phyloP scores from a whole-genome alignment of 2,329 filamentous ascomycete genomes.

The Fusarium cicatricum region DNA sequence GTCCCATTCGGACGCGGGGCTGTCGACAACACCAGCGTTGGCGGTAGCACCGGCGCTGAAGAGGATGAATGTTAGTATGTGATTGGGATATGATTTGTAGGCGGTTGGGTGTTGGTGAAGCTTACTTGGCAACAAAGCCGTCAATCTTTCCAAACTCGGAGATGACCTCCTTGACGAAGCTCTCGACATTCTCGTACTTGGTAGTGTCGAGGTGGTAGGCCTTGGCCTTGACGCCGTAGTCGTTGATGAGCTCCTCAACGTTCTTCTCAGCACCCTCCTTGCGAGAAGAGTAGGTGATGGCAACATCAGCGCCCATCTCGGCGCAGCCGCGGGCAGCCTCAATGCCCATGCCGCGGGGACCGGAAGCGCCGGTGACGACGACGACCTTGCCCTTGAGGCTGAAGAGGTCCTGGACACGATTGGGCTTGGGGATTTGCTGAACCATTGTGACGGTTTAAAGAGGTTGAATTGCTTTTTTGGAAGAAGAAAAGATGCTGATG shows the following conservation, averaged over 20 bases:
- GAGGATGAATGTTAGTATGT: neutral
- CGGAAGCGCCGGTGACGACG: constrained; percentile 74
- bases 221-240: constrained; percentile 73
- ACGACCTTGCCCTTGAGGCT: constrained; percentile 77
- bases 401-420: constrained; percentile 71
- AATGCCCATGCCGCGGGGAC: constrained; percentile 75
- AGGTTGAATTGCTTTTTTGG: neutral
- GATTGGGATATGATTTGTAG: neutral
- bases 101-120: constrained; percentile 33
- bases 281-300: constrained; percentile 76
- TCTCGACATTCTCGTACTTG: constrained; percentile 60
- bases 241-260: constrained; percentile 68
- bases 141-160: constrained; percentile 78
- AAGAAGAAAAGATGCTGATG: neutral
- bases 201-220: constrained; percentile 68
- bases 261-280: constrained; percentile 74
- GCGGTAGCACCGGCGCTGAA: constrained; percentile 70
- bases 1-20: constrained; percentile 71
- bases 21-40: constrained; percentile 72
- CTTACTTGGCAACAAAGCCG: constrained; percentile 78
- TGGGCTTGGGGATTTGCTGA: constrained; percentile 64
- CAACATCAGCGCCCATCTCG: constrained; percentile 75
- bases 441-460: constrained; percentile 54
- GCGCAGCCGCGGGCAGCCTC: constrained; percentile 74
- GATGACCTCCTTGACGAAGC: constrained; percentile 69